A percentile compares a stretch with the other conserved stretches of the same genome.
Conservation (phyloP, 2,329 filamentous ascomycete genomes). For the Cercospora citrullina region DNA sequence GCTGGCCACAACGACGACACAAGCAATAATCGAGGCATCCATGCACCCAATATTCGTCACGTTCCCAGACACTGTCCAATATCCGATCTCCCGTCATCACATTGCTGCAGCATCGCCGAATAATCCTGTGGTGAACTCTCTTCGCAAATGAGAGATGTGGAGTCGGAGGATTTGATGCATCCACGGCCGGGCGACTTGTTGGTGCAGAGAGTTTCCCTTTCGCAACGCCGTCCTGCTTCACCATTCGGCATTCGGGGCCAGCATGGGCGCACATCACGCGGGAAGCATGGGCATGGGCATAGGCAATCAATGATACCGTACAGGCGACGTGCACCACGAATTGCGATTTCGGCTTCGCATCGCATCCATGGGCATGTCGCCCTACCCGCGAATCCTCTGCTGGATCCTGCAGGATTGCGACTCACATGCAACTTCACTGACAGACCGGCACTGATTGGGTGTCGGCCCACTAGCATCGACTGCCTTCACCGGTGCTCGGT, state of each 20-base stretch:
- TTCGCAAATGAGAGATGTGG: not conserved
- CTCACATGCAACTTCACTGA: constrained; percentile 11
- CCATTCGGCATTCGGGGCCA: not conserved
- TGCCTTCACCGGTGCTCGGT: constrained; percentile 22
- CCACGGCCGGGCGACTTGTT: not conserved
- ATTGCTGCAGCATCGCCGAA: not conserved
- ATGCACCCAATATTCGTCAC: not conserved
- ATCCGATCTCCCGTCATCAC: not conserved
- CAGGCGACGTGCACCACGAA: not conserved
- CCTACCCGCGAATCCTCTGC: constrained; percentile 23
- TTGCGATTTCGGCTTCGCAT: constrained; percentile 12
- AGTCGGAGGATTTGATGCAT: not conserved
- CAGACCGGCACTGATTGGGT: constrained; percentile 7
- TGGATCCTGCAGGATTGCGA: constrained; percentile 19
- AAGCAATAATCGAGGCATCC: not conserved
- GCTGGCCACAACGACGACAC: not conserved
- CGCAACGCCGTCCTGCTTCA: not conserved
- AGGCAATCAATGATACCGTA: not conserved
- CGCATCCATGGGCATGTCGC: constrained; percentile 12
- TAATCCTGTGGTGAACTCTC: not conserved
- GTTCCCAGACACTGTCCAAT: not conserved
- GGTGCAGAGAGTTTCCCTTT: not conserved
- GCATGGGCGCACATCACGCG: not conserved
- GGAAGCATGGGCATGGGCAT: not conserved
- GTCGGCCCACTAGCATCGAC: constrained; percentile 3